phyloP scores from a whole-genome alignment of 2,329 filamentous ascomycete species.

The Fusarium sp. region DNA sequence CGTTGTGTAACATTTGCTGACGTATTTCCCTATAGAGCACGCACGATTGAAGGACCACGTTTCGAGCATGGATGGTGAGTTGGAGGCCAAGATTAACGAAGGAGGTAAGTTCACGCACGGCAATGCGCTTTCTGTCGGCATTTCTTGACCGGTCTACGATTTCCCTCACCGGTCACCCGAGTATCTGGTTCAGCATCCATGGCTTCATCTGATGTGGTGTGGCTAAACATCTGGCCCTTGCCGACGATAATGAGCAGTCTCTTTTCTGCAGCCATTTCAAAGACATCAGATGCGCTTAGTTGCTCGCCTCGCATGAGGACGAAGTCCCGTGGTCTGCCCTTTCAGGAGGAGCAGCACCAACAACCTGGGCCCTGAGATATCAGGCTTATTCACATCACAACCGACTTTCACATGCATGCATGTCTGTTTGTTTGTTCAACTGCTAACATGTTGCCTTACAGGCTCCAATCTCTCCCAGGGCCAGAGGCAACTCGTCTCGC shows the following conservation, averaged over 20 bases:
- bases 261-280: slow-evolving; percentile 21
- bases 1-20: slow-evolving; percentile 34
- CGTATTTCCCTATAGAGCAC: slow-evolving; percentile 68
- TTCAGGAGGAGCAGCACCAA: slow-evolving; percentile 3
- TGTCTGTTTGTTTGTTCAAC: slow-evolving; percentile 3
- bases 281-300: slow-evolving; percentile 43
- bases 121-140: slow-evolving; percentile 38
- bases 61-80: slow-evolving; percentile 81
- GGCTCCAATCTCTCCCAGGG: slow-evolving; percentile 95
- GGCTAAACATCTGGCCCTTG: slow-evolving; percentile 18
- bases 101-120: slow-evolving; percentile 71
- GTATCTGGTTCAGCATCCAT: slow-evolving; percentile 28
- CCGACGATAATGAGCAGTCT: slow-evolving; percentile 15
- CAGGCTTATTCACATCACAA: neutral
- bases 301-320: slow-evolving; percentile 46
- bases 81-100: slow-evolving; percentile 92
- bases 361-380: neutral
- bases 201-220: slow-evolving; percentile 14
- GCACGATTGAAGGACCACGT: slow-evolving; percentile 93
- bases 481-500: slow-evolving; percentile 90
- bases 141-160: slow-evolving; percentile 27
- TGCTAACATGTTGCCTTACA: slow-evolving; percentile 47
- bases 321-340: slow-evolving; percentile 43
- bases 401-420: slow-evolving; percentile 14
- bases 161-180: slow-evolving; percentile 23